Base-by-base conservation (phyloP, 495 filamentous ascomycete genomes). In the Penicillium mononematosum region DNA sequence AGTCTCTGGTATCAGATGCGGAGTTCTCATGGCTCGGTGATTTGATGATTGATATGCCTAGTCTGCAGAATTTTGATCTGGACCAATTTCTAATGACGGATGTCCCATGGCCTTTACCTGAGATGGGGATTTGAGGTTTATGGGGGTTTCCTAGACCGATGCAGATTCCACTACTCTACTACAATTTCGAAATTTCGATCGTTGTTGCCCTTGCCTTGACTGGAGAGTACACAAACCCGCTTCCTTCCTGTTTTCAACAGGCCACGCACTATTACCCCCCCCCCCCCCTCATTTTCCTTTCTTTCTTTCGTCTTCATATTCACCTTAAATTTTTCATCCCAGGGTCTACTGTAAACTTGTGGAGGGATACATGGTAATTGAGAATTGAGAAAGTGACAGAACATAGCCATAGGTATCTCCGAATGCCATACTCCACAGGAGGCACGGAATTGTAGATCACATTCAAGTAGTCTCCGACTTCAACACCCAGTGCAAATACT, bases 11-110 rank as follows among this genome's bases (percentile, higher is more conserved):
- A 2, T 64, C 58, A 31, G 60, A 70, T 59, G 53, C 56, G 5
- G 73, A 75, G 36, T 67, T 74, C 42, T 73, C 71, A 3, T 79
- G 76, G 75, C 45, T 79, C 51, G 76, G 75, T 25, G 75, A 76
- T 64, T 59, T 77, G 58, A 56, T 78, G 47, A 68, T 75, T 53
- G 75, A 77, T 64, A 76, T 79, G 59, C 75, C 76, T 2, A 72
- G 72, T 59, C 55, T 79, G 27, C 73, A 73, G 56, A 70, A 77
- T 24, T 76, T 77, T 58, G 76, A 79, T 66, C 58, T 79, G 52
- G 75, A 76, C 14, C 62, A 68, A 51, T 75, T 75, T 34, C 55
- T 75, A 8, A 57, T 58, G 53, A 70, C 67, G 31, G 65, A 68
- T 56, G 68, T 70, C 11, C 62, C 67, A 27, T 72, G 61, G 65